A percentile compares a stretch with the other conserved stretches of the same genome.
Conservation (phyloP, 495 filamentous ascomycete genomes). For the Aspergillus homomorphus region DNA sequence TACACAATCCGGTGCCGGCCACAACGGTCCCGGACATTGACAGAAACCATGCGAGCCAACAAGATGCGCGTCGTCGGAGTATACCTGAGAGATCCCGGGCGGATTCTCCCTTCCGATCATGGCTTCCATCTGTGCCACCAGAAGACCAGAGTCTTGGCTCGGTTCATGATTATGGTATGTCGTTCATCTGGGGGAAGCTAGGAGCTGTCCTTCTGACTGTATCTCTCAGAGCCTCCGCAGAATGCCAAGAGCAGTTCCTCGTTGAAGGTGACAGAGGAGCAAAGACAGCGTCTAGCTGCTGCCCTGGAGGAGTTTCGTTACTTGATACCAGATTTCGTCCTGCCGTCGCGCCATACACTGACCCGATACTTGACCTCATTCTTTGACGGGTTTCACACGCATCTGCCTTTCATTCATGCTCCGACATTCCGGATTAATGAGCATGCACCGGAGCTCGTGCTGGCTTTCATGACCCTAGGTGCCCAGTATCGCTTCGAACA, state of each 20-base stretch:
- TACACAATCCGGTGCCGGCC: constrained; percentile 22
- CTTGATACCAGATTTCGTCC: constrained; percentile 36
- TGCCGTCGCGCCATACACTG: constrained; percentile 39
- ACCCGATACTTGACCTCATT: constrained; percentile 39
- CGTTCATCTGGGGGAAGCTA: background rate
- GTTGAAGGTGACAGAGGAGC: constrained; percentile 37
- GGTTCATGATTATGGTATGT: constrained; percentile 36
- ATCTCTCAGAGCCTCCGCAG: constrained; percentile 31
- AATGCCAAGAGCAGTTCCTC: constrained; percentile 22
- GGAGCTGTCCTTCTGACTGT: background rate
- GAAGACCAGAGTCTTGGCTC: constrained; percentile 37
- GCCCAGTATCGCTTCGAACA: constrained; percentile 40
- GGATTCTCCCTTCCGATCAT: constrained; percentile 40
- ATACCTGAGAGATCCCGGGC: constrained; percentile 31
- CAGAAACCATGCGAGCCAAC: constrained; percentile 21
- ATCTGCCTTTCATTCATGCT: constrained; percentile 37
- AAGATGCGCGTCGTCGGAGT: constrained; percentile 19
- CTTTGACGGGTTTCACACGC: constrained; percentile 38
- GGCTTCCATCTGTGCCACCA: constrained; percentile 38
- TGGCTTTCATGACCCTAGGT: constrained; percentile 36
- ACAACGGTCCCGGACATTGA: constrained; percentile 24
- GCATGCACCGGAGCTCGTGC: constrained; percentile 29
- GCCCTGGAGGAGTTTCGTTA: constrained; percentile 38
- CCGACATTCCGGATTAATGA: constrained; percentile 37
- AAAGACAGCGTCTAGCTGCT: constrained; percentile 33